A percentile compares a stretch with the other conserved stretches of the same genome.
phyloP scores from a whole-genome alignment of 495 filamentous ascomycete genomes.

The Aspergillus sclerotiicarbonarius region DNA sequence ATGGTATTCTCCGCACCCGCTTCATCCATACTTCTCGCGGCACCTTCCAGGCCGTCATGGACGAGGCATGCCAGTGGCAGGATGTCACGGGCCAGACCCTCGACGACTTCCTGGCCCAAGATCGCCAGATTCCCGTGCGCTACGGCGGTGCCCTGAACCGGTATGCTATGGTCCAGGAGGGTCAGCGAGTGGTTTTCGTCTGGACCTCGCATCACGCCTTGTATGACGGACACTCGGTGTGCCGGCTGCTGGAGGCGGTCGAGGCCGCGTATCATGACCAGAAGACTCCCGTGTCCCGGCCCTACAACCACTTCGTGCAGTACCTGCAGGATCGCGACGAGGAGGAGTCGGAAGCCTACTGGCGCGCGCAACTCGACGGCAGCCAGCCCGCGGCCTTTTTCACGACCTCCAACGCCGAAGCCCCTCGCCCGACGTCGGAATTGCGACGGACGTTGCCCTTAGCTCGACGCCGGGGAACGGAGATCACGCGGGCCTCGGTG shows the following conservation, averaged over 20 bases:
- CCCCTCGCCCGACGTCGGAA: conserved; percentile 25
- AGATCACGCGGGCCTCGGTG: conserved; percentile 19
- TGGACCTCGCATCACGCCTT: conserved; percentile 23
- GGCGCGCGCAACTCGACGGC: conserved; percentile 27
- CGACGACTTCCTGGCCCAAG: conserved; percentile 35
- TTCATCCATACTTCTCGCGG: conserved; percentile 33
- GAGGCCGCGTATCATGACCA: conserved; percentile 12
- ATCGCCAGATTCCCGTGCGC: conserved; percentile 38
- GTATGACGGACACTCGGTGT: conserved; percentile 25
- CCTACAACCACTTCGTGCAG: conserved; percentile 25
- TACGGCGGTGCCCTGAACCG: conserved; percentile 44
- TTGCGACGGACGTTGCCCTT: conserved; percentile 12
- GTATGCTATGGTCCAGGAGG: conserved; percentile 34
- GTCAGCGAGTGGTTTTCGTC: conserved; percentile 11
- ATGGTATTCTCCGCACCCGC: conserved; percentile 52
- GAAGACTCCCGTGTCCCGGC: conserved; percentile 7
- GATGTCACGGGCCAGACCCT: conserved; percentile 30
- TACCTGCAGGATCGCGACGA: conserved; percentile 14
- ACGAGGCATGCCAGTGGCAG: conserved; percentile 11
- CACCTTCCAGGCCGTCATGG: conserved; percentile 47
- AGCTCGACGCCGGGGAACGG: conserved; percentile 19
- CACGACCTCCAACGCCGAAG: conserved; percentile 43
- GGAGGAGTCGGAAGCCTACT: conserved; percentile 24
- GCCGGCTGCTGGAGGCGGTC: conserved; percentile 20
- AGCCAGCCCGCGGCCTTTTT: conserved; percentile 35